Evolutionary conservation across 1,139 yeast genomes (phyloP).

Genomic region (Geotrichum siamense): DNA sequence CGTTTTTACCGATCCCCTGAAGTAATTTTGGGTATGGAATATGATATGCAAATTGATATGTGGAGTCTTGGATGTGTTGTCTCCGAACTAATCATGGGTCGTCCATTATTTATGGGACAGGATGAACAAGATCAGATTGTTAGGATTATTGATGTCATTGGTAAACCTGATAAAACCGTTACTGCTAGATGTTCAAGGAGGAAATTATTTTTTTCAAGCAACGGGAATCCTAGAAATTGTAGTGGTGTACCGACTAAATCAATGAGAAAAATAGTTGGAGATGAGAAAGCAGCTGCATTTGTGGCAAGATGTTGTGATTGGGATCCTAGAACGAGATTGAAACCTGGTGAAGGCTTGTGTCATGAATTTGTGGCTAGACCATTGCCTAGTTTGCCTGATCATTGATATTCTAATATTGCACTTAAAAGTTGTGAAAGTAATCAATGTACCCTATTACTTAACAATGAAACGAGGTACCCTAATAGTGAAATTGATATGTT

Average conservation of each 20-base stretch:
- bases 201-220: constrained; percentile 38
- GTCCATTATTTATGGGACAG: constrained; percentile 63
- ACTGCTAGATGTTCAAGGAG: constrained; percentile 37
- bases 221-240: constrained; percentile 39
- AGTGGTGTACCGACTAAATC: constrained; percentile 31
- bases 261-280: constrained; percentile 26
- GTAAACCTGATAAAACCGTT: constrained; percentile 46
- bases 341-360: constrained; percentile 41
- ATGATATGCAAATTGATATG: constrained; percentile 61
- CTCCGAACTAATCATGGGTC: constrained; percentile 58
- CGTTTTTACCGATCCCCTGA: constrained; percentile 94
- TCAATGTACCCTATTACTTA: no score
- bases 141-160: constrained; percentile 52
- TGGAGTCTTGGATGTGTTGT: constrained; percentile 75
- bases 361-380: constrained; percentile 35
- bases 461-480: no score
- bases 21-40: constrained; percentile 70
- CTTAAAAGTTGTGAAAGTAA: neutral
- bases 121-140: constrained; percentile 62
- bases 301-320: constrained; percentile 41
- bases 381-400: constrained; percentile 1
- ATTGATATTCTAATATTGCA: neutral
- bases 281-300: constrained; percentile 36
- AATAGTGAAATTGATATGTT: no score
- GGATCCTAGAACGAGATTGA: constrained; percentile 47